Conservation (phyloP, 768 basidiomycete genomes). For the Leucosporidium scottii region DNA sequence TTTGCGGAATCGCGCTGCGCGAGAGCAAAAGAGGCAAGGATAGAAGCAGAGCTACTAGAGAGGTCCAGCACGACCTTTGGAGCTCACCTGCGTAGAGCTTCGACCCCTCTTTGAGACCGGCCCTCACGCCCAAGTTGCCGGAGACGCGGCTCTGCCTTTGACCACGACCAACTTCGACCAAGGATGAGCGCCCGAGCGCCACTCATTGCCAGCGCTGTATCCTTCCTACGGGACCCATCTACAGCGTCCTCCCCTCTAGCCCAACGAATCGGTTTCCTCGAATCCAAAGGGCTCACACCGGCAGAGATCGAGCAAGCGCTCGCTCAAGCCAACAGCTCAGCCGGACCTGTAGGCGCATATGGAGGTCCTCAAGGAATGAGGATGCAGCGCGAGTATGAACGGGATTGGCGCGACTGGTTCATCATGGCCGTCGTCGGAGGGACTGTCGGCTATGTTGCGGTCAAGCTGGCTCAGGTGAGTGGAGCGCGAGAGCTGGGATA, state of each 20-base stretch:
- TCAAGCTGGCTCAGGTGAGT: conserved; percentile 67
- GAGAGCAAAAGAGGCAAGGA: too few relatives aligned
- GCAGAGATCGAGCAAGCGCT: conserved; percentile 81
- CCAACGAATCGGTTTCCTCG: conserved; percentile 86
- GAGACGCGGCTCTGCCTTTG: too few relatives aligned
- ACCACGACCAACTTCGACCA: too few relatives aligned
- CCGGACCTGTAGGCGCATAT: conserved; percentile 11
- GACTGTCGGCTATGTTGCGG: conserved; percentile 68
- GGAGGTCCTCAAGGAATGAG: conserved; percentile 2
- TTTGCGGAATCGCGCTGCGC: too few relatives aligned
- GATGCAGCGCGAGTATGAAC: conserved; percentile 31
- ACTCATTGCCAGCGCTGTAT: conserved; percentile 13
- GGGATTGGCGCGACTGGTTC: conserved; percentile 98
- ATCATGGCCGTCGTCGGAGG: conserved; percentile 90
- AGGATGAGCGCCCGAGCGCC: too few relatives aligned
- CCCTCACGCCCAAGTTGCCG: too few relatives aligned
- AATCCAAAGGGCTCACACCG: conserved; percentile 79
- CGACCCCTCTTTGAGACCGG: too few relatives aligned
- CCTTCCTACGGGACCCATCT: conserved; percentile 37
- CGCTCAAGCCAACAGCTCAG: conserved; percentile 37
- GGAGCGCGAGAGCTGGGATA: background rate
- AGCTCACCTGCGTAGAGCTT: too few relatives aligned
- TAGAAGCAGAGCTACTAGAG: too few relatives aligned
- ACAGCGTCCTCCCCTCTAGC: conserved; percentile 64
- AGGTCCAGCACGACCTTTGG: too few relatives aligned